Conservation (phyloP, 768 basidiomycete genomes). For the Lentinula guzmanii region DNA sequence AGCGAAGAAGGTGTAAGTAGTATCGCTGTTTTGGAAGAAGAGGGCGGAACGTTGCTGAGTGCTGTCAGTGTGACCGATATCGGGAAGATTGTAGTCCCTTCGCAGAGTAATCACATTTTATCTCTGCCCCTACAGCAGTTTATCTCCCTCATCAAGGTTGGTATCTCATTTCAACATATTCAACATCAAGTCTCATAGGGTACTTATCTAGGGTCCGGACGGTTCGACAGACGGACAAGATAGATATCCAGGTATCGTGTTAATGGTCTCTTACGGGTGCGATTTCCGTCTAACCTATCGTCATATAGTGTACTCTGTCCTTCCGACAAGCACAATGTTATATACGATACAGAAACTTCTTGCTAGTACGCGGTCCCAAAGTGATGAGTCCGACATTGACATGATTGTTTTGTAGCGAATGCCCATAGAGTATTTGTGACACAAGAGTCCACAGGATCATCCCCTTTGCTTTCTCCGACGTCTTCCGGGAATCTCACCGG, state of each 20-base stretch:
- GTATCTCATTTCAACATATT: not conserved
- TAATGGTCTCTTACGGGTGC: not conserved
- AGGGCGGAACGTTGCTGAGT: constrained; percentile 55
- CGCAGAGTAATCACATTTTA: constrained; percentile 74
- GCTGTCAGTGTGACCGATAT: constrained; percentile 82
- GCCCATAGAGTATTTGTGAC: constrained; percentile 78
- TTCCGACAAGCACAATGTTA: constrained; percentile 53
- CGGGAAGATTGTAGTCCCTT: constrained; percentile 76
- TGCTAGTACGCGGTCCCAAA: constrained; percentile 53
- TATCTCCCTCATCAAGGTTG: constrained; percentile 66
- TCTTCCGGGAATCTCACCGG: constrained; percentile 52
- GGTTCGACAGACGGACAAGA: constrained; percentile 79
- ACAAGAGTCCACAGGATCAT: constrained; percentile 47
- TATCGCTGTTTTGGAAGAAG: constrained; percentile 70
- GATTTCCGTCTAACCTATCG: not conserved
- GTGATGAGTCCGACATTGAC: not conserved
- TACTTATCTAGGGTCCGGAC: constrained; percentile 45
- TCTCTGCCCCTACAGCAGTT: constrained; percentile 64
- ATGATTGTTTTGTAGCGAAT: constrained; percentile 43
- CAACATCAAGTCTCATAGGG: constrained; percentile 1
- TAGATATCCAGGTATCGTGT: constrained; percentile 60
- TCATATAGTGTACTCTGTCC: constrained; percentile 60
- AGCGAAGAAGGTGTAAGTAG: constrained; percentile 83
- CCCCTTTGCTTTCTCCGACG: constrained; percentile 39
- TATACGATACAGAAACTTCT: constrained; percentile 78